Base-by-base conservation (phyloP, 2,329 filamentous ascomycete genomes). In the Verticillium longisporum region DNA sequence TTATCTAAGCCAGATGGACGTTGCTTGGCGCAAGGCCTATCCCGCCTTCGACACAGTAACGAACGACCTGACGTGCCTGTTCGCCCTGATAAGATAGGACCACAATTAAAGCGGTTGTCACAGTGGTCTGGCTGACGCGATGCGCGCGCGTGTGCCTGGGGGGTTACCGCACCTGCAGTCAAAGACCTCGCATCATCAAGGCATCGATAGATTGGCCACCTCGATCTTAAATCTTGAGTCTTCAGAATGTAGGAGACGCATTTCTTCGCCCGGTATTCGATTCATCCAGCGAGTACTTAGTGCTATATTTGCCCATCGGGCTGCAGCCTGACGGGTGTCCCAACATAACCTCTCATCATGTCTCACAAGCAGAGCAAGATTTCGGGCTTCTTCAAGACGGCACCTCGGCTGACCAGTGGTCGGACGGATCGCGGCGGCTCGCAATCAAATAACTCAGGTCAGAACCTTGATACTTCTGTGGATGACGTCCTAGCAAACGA, bases 301-400 rank as follows among this genome's bases (percentile, higher is more conserved):
- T 26, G 26, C 26, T 26, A n/a, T n/a, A n/a, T n/a, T n/a, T n/a
- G 26, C 26, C 26, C 26, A 26, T 26, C 26, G 26, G 26, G 26
- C 26, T 26, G 26, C 26, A 26, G 26, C 45, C n/a, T 26, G 3
- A 9, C 45, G 45, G 45, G 11, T 10, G 4, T 26, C 45, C 18
- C n/a, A 26, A n/a, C n/a, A 5, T 18, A 21, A 7, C 6, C n/a
- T 50, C 5, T 50, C 45, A 18, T 18, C 6, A 50, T 50, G 45
- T 50, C 45, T 21, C 21, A 21, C 11, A 70, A 66, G 61, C 74
- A 73, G 66, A 68, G 66, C 58, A 72, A 62, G 64, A 77, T 78
- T 61, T 66, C 70, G 60, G 74, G 68, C 66, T 78, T 77, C 65
- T 78, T 78, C 65, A 74, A 72, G 64, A 71, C 74, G n/a, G 11